Conservation (phyloP, 148 eudicot species). For the Pouteria glomerata region DNA sequence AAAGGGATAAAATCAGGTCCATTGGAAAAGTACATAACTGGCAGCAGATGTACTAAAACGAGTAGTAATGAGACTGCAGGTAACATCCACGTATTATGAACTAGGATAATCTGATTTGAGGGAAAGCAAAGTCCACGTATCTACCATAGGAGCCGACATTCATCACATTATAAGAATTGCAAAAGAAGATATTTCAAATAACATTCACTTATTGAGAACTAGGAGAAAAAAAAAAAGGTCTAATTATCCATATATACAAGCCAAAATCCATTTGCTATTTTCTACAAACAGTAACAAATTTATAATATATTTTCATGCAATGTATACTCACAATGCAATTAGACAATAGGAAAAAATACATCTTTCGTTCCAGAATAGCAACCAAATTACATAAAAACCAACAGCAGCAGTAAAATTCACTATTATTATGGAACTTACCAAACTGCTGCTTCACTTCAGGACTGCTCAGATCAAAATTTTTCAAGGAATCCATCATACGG, state of each 20-base stretch:
- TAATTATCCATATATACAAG: neutral
- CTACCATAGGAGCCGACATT: no score
- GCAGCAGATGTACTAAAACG: no score
- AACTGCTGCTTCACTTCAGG: conserved; percentile 94
- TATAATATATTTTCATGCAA: neutral
- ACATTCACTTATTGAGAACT: neutral
- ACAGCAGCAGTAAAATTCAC: neutral
- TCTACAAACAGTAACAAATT: neutral
- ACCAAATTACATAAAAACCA: neutral
- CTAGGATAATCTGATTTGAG: no score
- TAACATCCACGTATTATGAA: no score
- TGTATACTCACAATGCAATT: neutral
- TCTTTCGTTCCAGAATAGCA: neutral
- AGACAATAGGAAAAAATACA: neutral
- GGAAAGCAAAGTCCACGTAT: no score
- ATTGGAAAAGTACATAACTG: neutral
- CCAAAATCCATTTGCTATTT: neutral
- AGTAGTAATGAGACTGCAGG: no score
- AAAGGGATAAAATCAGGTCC: neutral
- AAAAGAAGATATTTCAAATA: neutral
- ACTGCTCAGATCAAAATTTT: conserved; percentile 72
- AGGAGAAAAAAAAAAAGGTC: neutral
- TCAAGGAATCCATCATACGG: conserved; percentile 63
- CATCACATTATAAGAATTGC: no score
- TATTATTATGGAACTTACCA: conserved; percentile 45